These are phyloP conservation scores for Prunus persica DNA, from an alignment of 306 rosid species.

Conservation along the genomic window Prunus_persica_NCBIv2 NC_034011.1:25061501-25062000, in stretches of 20 bases:
- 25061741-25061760: slow-evolving; percentile 95
- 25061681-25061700: slow-evolving; percentile 61
- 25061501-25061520: slow-evolving; percentile 88
- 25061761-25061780: slow-evolving; percentile 83
- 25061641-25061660: slow-evolving; percentile 76
- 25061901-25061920: slow-evolving; percentile 76
- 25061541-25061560: slow-evolving; percentile 52
- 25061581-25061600: slow-evolving; percentile 49
- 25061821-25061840: slow-evolving; percentile 78
- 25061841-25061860: slow-evolving; percentile 84
- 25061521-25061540: slow-evolving; percentile 78
- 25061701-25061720: slow-evolving; percentile 76
- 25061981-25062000: slow-evolving; percentile 86
- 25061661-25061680: slow-evolving; percentile 70
- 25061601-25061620: slow-evolving; percentile 62
- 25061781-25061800: slow-evolving; percentile 98
- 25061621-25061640: slow-evolving; percentile 85
- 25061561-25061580: slow-evolving; percentile 47
- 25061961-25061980: slow-evolving; percentile 80
- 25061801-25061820: slow-evolving; percentile 91
- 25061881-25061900: slow-evolving; percentile 92
- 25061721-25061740: slow-evolving; percentile 87
- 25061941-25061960: slow-evolving; percentile 72
- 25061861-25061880: slow-evolving; percentile 92
- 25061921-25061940: slow-evolving; percentile 82